phyloP scores from a whole-genome alignment of 805 yeast species.

The Cyberlindnera mississippiensis region DNA sequence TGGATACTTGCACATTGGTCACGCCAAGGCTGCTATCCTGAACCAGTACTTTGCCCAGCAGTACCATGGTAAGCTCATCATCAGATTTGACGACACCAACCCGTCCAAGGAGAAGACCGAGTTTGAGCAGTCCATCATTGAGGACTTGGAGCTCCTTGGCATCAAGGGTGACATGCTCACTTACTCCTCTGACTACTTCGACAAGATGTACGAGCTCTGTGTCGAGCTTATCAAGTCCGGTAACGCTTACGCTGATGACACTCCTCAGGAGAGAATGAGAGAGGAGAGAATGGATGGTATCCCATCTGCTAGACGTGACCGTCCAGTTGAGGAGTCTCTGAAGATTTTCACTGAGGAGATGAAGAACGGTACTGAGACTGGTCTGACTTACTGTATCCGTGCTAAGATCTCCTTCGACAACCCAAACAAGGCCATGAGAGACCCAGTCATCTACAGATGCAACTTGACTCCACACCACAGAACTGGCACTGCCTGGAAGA shows the following conservation, averaged over 20 bases:
- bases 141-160: conserved; percentile 86
- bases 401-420: conserved; percentile 94
- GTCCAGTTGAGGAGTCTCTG: conserved; percentile 89
- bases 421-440: conserved; percentile 92
- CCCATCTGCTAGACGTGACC: conserved; percentile 86
- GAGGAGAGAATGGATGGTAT: conserved; percentile 98
- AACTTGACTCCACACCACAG: conserved; percentile 97
- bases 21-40: conserved; percentile 95
- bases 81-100: conserved; percentile 97
- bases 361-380: conserved; percentile 92
- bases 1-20: conserved; percentile 98
- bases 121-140: conserved; percentile 89
- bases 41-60: conserved; percentile 95
- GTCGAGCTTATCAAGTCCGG: conserved; percentile 89
- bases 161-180: conserved; percentile 88
- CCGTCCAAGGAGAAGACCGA: conserved; percentile 96
- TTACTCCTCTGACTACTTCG: conserved; percentile 91
- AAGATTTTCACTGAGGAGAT: conserved; percentile 82
- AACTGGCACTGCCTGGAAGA: conserved; percentile 90
- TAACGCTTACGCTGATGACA: conserved; percentile 96
- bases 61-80: conserved; percentile 93
- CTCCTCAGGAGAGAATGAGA: conserved; percentile 92
- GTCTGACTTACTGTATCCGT: conserved; percentile 88
- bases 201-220: conserved; percentile 84
- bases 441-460: conserved; percentile 97